Percentiles rank a stretch among this genome's conserved stretches.
These are phyloP conservation scores for Dicorynia guianensis DNA, from an alignment of 306 rosid species.

Conservation along the genomic window DNA sequence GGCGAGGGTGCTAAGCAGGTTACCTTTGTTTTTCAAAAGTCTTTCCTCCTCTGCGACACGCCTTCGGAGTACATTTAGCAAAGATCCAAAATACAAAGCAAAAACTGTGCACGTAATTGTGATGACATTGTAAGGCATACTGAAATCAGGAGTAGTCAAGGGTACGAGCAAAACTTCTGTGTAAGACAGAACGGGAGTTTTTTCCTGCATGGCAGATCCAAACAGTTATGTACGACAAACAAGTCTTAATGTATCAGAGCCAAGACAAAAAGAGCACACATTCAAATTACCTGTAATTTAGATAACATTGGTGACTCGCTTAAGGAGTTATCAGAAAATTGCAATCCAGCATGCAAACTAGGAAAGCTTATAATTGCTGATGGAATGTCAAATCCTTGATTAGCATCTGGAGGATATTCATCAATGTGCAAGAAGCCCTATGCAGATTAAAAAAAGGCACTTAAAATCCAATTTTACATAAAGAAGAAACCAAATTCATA, in stretches of 20 bases:
- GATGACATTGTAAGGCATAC: conserved; percentile 97
- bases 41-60: conserved; percentile 91
- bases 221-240: conserved; percentile 22
- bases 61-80: conserved; percentile 83
- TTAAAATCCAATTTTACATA: conserved; percentile 11
- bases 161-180: conserved; percentile 93
- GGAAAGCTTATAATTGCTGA: conserved; percentile 93
- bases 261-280: conserved; percentile 9
- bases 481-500: conserved; percentile 29
- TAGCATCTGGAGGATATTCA: conserved; percentile 97
- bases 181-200: conserved; percentile 70
- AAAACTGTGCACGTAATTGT: conserved; percentile 92
- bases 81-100: conserved; percentile 91
- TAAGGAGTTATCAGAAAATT: conserved; percentile 50
- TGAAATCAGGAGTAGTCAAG: conserved; percentile 95
- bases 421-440: conserved; percentile 97
- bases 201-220: conserved; percentile 63
- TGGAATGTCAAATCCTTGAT: conserved; percentile 97
- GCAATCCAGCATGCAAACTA: conserved; percentile 63
- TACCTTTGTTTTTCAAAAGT: conserved; percentile 70
- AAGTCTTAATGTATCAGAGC: conserved; percentile 4
- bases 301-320: conserved; percentile 71
- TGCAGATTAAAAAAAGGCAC: conserved; percentile 18
- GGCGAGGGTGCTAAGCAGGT: neutral
- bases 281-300: conserved; percentile 69